phyloP scores from a whole-genome alignment of 768 basidiomycete species.

The Tulasnella sp. region DNA sequence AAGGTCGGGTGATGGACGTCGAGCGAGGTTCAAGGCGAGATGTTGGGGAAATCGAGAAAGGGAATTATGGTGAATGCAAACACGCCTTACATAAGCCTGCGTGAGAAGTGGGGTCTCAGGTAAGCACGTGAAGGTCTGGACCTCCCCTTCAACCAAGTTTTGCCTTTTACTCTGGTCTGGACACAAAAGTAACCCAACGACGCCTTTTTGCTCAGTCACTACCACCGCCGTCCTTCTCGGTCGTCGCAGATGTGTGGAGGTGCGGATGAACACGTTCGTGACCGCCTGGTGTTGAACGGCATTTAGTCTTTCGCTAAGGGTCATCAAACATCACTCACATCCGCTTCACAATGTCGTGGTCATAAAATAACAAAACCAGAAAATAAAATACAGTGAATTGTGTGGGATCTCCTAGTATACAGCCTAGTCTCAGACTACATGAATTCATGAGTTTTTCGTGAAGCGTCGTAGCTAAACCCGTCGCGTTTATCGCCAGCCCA shows the following conservation, averaged over 20 bases:
- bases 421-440: not conserved
- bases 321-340: not conserved
- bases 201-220: not conserved
- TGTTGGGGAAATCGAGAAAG: constrained; percentile 2
- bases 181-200: not conserved
- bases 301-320: not conserved
- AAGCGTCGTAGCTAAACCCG: not conserved
- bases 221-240: not conserved
- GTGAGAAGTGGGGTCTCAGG: not conserved
- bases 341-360: not conserved
- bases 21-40: not conserved
- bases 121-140: not conserved
- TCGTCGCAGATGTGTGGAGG: not conserved
- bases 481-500: not conserved
- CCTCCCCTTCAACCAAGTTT: not conserved
- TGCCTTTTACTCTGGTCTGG: not conserved
- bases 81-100: not conserved
- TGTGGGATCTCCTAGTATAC: too few species aligned
- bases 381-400: not conserved
- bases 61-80: not conserved
- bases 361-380: not conserved
- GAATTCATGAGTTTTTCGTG: not conserved
- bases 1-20: not conserved
- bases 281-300: not conserved
- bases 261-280: not conserved